Base-by-base conservation (phyloP, 2,329 filamentous ascomycete species). In the Elsinoe necatrix region DNA sequence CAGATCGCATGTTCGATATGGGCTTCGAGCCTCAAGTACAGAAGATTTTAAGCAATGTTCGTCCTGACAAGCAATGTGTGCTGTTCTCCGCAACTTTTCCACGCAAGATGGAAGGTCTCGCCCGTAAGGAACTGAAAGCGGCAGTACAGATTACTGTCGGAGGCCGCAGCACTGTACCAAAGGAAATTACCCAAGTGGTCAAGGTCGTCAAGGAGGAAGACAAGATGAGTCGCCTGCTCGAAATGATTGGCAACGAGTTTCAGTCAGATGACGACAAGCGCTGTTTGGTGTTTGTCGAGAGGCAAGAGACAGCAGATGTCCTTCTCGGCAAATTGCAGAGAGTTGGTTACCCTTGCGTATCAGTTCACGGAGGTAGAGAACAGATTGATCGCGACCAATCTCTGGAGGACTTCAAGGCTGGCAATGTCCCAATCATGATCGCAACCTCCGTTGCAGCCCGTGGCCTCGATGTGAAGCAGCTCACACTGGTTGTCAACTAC, bases 1-100 rank as follows among this genome's bases (percentile, higher is more conserved):
- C 93, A 73, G 93, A 98, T 79, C 93, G 93, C 73, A 98, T 98
- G 93, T 81, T 98, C 81, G 93, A 98, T 82, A 98, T 98, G 93
- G 93, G 93, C 93, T 98, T 98, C 67, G 92, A 95, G 72, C 92
- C 93, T 1, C 93, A 98, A 70, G 91, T 98, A 55, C 93, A 93
- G 83, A 96, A 95, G 71, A 93, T 98, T 58, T 84, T 97, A 68
- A 83, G 84, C 62, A 95, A 93, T 66, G 87, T 95, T 69, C 85
- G 93, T 48, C 91, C 93, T 0, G 88, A 96, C 68, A 85, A 88
- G 52, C 93, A 98, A 69, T 95, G 90, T 0, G 90, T 97, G 54
- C 79, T 97, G 21, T 98, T 97, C 71, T 97, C 93, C 0, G 93
- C 93, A 3, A 98, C 93, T 0, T 95, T 97, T 77, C 93, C 93